Evolutionary conservation across 179 eudicot species (phyloP).

Genomic region (Actinidia chinensis): DNA sequence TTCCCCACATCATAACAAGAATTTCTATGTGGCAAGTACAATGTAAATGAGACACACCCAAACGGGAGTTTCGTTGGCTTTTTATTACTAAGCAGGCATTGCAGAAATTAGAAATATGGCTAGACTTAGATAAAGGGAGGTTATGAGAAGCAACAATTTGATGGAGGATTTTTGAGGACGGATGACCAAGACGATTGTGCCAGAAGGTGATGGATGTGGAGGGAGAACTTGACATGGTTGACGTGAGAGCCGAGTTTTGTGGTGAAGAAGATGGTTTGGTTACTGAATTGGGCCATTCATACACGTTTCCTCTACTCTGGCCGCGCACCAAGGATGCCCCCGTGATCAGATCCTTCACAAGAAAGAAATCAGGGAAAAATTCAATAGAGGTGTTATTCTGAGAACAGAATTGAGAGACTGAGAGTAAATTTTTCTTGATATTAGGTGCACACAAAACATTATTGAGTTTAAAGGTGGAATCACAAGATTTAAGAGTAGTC

Average conservation of each 20-base stretch:
- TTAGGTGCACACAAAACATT: neutral
- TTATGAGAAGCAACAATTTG: slow-evolving; percentile 5
- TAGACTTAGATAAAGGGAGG: neutral
- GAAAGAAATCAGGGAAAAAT: slow-evolving; percentile 7
- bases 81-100: slow-evolving; percentile 15
- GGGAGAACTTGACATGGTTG: neutral
- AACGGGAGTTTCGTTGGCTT: slow-evolving; percentile 15
- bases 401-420: neutral
- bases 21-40: neutral
- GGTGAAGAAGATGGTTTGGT: neutral
- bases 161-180: neutral
- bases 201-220: slow-evolving; percentile 9
- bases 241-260: no score
- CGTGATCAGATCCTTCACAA: slow-evolving; percentile 4
- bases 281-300: slow-evolving; percentile 2
- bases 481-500: no score
- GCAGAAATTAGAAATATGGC: neutral
- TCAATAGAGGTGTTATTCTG: neutral
- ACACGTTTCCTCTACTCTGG: neutral
- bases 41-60: neutral
- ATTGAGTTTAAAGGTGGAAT: neutral
- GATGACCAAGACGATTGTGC: slow-evolving; percentile 18
- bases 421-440: neutral
- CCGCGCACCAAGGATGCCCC: slow-evolving; percentile 5
- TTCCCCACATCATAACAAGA: slow-evolving; percentile 21